Percentiles rank a stretch among this genome's conserved stretches.
Conservation (phyloP, 192 early-diverging fungal genomes). For the Entrophospora sp. region DNA sequence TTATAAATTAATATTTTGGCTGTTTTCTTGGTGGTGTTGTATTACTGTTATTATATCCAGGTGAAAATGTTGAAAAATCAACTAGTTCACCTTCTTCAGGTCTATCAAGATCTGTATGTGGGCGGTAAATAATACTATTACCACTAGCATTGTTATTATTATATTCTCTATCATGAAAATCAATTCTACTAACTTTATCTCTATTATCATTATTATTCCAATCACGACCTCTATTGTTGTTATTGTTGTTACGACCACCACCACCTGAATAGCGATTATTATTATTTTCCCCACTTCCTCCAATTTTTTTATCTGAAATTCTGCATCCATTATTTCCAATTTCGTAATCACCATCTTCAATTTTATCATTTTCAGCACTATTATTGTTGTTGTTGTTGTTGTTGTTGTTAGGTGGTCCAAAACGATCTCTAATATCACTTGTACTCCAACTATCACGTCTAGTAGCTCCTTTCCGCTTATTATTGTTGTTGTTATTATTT, state of each 20-base stretch:
- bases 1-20: too few relatives aligned
- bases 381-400: too few relatives aligned
- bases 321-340: background rate
- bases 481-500: too few relatives aligned
- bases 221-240: background rate
- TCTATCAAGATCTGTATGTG: conserved; percentile 5
- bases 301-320: background rate
- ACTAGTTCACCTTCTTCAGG: conserved; percentile 2
- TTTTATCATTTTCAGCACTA: background rate
- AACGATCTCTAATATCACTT: too few relatives aligned
- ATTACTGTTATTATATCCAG: too few relatives aligned
- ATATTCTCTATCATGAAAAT: background rate
- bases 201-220: background rate
- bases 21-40: too few relatives aligned
- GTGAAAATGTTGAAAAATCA: background rate
- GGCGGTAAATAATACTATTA: background rate
- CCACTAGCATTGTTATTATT: too few relatives aligned
- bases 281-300: background rate
- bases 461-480: too few relatives aligned
- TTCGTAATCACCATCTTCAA: background rate
- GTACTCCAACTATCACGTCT: too few relatives aligned
- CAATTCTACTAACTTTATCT: background rate
- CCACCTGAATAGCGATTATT: background rate
- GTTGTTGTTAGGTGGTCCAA: too few relatives aligned
- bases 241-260: background rate